These are phyloP conservation scores for Boletus tylopilopsis DNA, from an alignment of 768 basidiomycete species.

Conservation along the genomic window DNA sequence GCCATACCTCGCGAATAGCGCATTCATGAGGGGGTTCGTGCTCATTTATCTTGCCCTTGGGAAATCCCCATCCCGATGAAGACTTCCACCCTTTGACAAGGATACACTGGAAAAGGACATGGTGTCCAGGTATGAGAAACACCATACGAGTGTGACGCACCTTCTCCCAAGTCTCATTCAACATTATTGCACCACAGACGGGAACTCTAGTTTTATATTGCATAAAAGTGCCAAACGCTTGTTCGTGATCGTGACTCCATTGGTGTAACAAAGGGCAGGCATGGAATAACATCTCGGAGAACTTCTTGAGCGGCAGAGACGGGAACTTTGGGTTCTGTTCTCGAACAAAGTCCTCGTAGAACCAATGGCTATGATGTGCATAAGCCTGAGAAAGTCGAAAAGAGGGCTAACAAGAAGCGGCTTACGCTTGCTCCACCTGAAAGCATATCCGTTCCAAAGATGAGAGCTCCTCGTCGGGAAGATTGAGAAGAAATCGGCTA, in stretches of 20 bases:
- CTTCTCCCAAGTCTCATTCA: conserved; percentile 91
- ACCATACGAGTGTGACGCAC: conserved; percentile 37
- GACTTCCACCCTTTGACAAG: conserved; percentile 98
- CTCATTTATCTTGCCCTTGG: conserved; percentile 99
- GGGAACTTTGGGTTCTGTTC: conserved; percentile 87
- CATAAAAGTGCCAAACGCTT: conserved; percentile 88
- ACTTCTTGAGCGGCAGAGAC: conserved; percentile 84
- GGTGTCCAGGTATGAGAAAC: conserved; percentile 9
- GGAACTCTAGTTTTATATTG: conserved; percentile 95
- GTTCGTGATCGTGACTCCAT: conserved; percentile 82
- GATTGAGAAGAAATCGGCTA: conserved; percentile 95
- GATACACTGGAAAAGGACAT: conserved; percentile 60
- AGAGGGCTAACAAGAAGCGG: conserved; percentile 16
- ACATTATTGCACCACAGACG: conserved; percentile 95
- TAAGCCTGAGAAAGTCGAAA: conserved; percentile 12
- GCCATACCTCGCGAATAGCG: conserved; percentile 84
- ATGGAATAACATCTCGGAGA: conserved; percentile 88
- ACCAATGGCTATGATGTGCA: conserved; percentile 79
- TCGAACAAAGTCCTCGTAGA: conserved; percentile 97
- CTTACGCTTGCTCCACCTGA: conserved; percentile 98
- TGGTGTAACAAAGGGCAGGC: conserved; percentile 79
- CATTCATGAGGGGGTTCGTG: conserved; percentile 80
- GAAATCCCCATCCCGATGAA: conserved; percentile 97
- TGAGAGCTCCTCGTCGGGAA: conserved; percentile 88
- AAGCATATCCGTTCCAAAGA: conserved; percentile 95